Evolutionary conservation across 352 stramenopile species (phyloP).

Genomic region (Globisporangium alternatum): DNA sequence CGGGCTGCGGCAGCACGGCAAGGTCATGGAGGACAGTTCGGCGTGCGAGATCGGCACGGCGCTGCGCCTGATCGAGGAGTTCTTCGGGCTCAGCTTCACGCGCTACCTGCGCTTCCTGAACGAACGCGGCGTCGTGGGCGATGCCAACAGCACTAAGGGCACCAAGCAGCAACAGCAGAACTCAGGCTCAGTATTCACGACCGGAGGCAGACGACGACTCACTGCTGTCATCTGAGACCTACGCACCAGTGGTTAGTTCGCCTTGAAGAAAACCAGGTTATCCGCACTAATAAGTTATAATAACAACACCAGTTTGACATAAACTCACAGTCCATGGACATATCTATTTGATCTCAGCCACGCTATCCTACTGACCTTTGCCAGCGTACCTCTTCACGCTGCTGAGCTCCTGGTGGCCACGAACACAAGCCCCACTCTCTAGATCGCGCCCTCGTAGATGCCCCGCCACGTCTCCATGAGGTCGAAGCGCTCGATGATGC

Average conservation of each 20-base stretch:
- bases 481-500: conserved; percentile 51
- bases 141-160: conserved; percentile 14
- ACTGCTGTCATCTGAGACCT: conserved; percentile 2
- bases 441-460: conserved; percentile 28
- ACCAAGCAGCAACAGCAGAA: conserved; percentile 4
- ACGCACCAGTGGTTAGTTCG: neutral
- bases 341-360: conserved; percentile 4
- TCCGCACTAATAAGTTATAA: neutral
- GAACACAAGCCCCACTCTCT: neutral
- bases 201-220: neutral
- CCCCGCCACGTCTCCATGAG: conserved; percentile 36
- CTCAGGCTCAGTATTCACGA: neutral
- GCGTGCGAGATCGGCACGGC: conserved; percentile 54
- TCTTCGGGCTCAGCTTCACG: conserved; percentile 65
- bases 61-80: conserved; percentile 64
- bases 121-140: conserved; percentile 55
- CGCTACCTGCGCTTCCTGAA: conserved; percentile 61
- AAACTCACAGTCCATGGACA: neutral
- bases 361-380: conserved; percentile 4
- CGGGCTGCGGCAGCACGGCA: conserved; percentile 62
- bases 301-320: neutral
- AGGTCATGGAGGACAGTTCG: conserved; percentile 43
- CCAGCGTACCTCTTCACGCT: neutral
- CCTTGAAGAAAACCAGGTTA: neutral
- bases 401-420: no score